Conservation (phyloP, 163 green algal genomes). For the Chloromonas sp. region DNA sequence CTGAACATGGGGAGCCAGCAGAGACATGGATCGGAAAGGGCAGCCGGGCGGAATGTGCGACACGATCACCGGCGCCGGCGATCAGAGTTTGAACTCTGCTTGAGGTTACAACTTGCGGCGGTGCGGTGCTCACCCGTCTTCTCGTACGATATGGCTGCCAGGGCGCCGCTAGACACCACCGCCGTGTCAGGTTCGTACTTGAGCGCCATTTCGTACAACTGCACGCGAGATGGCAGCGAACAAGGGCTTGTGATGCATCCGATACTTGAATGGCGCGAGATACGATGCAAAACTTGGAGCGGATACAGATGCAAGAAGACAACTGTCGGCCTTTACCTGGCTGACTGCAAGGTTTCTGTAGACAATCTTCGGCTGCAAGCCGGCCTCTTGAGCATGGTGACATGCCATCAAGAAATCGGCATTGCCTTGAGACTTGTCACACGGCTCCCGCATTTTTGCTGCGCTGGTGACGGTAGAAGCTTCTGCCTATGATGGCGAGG, state of each 20-base stretch:
- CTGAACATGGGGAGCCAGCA: constrained; percentile 41
- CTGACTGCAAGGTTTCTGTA: constrained; percentile 1
- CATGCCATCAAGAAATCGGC: background rate
- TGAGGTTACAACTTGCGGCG: no score
- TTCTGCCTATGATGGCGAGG: no score
- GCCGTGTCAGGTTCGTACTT: constrained; percentile 72
- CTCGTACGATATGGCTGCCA: constrained; percentile 66
- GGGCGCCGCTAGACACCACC: constrained; percentile 64
- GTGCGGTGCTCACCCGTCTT: constrained; percentile 1
- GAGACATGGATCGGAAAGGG: background rate
- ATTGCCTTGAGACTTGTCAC: background rate
- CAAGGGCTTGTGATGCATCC: background rate
- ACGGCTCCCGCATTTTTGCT: background rate
- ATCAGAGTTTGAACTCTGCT: no score
- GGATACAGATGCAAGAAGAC: background rate
- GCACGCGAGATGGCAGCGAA: background rate
- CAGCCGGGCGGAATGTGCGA: background rate
- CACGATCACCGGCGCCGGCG: background rate
- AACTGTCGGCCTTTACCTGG: background rate
- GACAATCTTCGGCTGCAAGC: background rate
- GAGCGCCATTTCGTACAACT: constrained; percentile 46
- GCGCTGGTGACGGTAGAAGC: no score
- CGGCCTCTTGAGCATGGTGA: background rate
- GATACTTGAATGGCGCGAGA: background rate
- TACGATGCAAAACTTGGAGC: background rate